Base-by-base conservation (phyloP, 2,329 filamentous ascomycete genomes). In the Lachnum nothofagi region DNA sequence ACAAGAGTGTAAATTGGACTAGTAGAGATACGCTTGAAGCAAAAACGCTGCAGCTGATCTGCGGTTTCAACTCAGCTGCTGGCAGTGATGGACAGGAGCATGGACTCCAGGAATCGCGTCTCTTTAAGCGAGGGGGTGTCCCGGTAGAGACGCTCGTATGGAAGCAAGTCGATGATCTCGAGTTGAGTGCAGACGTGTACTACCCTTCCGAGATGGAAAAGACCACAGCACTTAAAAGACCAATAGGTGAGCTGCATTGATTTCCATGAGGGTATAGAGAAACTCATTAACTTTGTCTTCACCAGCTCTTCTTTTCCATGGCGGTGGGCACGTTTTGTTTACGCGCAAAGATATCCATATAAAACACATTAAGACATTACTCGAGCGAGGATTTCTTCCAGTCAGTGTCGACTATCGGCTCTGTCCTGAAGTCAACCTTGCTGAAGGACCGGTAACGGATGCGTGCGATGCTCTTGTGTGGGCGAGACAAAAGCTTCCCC, bases 351-450 rank as follows among this genome's bases (percentile, higher is more conserved):
- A 67, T 7, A 52, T 73, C 4, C 60, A 65, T 3, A 63, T 64
- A 1, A 46, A 52, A 4, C 74, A 76, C 43, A 68, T 63, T 0
- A 42, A 58, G 4, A 48, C 61, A 1, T 62, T 77, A 0, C 61
- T 76, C 1, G 48, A 62, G 1, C 38, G 58, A 4, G 70, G 72
- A 0, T 65, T 77, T 34, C 57, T 77, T 2, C 72, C 75, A 0
- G 59, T 79, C 9, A 74, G 70, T 51, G 44, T 77, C 0, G 75
- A 78, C 55, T 75, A 78, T 51, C 63, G 74, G 0, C 66, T 79
- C 1, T 78, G 74, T 48, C 76, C 75, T 0, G 72, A 77, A 37
- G 63, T 69, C 2, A 70, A 61, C 17, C 55, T 79, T 3, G 41
- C 65, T 3, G 68, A 74, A 1, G 76, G 76, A 0, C 67, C 76